Evolutionary conservation across 2,329 filamentous ascomycete genomes (phyloP).

Genomic region (Diaporthe ilicicola): DNA sequence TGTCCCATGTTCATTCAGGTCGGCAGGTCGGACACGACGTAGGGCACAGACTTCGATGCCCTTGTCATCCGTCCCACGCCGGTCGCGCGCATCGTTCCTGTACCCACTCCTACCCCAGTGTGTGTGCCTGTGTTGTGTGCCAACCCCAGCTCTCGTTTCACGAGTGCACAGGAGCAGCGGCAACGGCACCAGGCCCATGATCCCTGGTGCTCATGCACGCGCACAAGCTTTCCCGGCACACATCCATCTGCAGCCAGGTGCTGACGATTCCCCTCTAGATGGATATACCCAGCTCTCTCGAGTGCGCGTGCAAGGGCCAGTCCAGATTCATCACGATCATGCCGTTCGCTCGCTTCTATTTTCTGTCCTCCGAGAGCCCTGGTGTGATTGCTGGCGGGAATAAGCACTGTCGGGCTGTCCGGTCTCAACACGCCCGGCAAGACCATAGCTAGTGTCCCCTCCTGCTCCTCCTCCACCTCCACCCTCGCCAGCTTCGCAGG

Average conservation of each 20-base stretch:
- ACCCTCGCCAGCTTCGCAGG: background rate
- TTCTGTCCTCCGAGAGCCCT: constrained; percentile 1
- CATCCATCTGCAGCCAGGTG: background rate
- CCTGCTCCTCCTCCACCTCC: background rate
- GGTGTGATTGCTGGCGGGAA: background rate
- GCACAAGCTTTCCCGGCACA: constrained; percentile 17
- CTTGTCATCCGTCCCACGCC: constrained; percentile 7
- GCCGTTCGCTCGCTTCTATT: background rate
- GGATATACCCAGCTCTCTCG: constrained; percentile 1
- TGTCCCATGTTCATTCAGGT: background rate
- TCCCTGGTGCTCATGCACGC: constrained; percentile 8
- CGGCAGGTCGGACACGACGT: background rate
- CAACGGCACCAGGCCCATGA: background rate
- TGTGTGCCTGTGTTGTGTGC: background rate
- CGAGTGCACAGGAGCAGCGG: background rate
- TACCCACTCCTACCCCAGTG: constrained; percentile 16
- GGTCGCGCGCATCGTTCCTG: background rate
- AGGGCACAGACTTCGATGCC: background rate
- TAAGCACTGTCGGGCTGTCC: constrained; percentile 11
- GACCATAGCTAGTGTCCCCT: background rate
- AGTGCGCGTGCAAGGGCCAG: background rate
- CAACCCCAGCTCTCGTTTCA: constrained; percentile 15
- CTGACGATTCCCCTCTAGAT: constrained; percentile 6
- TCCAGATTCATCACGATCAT: background rate
- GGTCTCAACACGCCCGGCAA: background rate